phyloP scores from a whole-genome alignment of 208 protist species.

The Trichomonas gallinae region DNA sequence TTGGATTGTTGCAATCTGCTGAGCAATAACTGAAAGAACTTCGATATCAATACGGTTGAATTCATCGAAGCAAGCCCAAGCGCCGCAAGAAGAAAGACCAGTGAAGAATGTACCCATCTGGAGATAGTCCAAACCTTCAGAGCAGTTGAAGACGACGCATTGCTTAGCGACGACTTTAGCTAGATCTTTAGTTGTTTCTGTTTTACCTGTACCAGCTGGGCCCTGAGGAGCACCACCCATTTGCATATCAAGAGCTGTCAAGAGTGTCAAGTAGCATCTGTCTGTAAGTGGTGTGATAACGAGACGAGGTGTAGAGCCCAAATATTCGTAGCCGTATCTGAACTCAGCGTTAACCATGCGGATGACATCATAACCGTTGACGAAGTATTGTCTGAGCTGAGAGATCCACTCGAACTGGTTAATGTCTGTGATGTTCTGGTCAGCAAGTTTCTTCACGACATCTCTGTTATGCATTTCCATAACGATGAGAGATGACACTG shows the following conservation, averaged over 20 bases:
- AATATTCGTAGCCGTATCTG: slow-evolving; percentile 47
- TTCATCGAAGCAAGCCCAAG: slow-evolving; percentile 94
- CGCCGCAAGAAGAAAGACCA: slow-evolving; percentile 78
- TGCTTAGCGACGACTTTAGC: slow-evolving; percentile 50
- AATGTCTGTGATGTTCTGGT: slow-evolving; percentile 54
- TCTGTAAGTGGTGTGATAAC: slow-evolving; percentile 50
- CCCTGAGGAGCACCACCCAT: slow-evolving; percentile 54
- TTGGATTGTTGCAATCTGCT: slow-evolving; percentile 82
- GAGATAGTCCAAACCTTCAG: slow-evolving; percentile 50
- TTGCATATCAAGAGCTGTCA: slow-evolving; percentile 49
- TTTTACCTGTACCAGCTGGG: slow-evolving; percentile 59
- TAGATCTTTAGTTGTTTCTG: slow-evolving; percentile 54
- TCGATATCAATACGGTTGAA: slow-evolving; percentile 97
- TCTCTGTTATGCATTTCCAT: slow-evolving; percentile 89
- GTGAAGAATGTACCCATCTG: slow-evolving; percentile 90
- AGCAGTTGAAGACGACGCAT: slow-evolving; percentile 62
- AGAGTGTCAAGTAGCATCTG: slow-evolving; percentile 59
- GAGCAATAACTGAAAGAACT: slow-evolving; percentile 87
- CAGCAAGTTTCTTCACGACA: slow-evolving; percentile 71
- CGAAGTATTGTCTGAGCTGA: slow-evolving; percentile 35
- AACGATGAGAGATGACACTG: slow-evolving; percentile 81
- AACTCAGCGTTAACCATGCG: slow-evolving; percentile 40
- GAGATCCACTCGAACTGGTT: slow-evolving; percentile 77
- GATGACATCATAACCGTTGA: slow-evolving; percentile 44
- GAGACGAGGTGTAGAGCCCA: slow-evolving; percentile 49